Evolutionary conservation across 768 basidiomycete genomes (phyloP).

Genomic region (Rhizopogon sp.): DNA sequence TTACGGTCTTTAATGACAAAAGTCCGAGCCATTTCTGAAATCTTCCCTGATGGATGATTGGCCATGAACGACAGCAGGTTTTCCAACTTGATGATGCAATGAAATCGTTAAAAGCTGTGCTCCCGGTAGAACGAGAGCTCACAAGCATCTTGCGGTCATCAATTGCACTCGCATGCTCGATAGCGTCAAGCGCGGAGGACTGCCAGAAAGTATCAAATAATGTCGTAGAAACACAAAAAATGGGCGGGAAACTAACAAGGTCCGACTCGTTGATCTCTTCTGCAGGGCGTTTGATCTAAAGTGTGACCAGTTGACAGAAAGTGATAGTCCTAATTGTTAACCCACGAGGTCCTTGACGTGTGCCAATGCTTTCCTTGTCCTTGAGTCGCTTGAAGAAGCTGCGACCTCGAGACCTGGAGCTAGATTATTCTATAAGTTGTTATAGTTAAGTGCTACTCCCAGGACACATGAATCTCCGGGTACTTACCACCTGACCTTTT

Average conservation of each 20-base stretch:
- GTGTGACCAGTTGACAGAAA: not conserved
- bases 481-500: constrained; percentile 20
- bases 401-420: constrained; percentile 9
- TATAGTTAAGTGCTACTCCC: not conserved
- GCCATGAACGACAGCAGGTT: constrained; percentile 62
- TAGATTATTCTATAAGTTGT: constrained; percentile 1
- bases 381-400: constrained; percentile 11
- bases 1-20: constrained; percentile 48
- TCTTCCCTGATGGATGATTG: constrained; percentile 42
- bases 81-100: constrained; percentile 49
- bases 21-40: constrained; percentile 35
- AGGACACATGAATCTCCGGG: not conserved
- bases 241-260: constrained; percentile 11
- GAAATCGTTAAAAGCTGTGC: not conserved
- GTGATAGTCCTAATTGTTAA: not conserved
- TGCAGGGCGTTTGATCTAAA: constrained; percentile 21
- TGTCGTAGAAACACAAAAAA: not conserved
- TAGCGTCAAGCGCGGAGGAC: constrained; percentile 55
- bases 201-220: constrained; percentile 18
- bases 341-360: constrained; percentile 25
- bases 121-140: constrained; percentile 19
- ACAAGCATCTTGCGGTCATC: constrained; percentile 80
- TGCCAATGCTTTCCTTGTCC: constrained; percentile 17
- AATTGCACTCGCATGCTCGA: constrained; percentile 55
- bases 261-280: constrained; percentile 27